Base-by-base conservation (phyloP, 2,329 filamentous ascomycete species). In the Cyphellophora attinorum region DNA sequence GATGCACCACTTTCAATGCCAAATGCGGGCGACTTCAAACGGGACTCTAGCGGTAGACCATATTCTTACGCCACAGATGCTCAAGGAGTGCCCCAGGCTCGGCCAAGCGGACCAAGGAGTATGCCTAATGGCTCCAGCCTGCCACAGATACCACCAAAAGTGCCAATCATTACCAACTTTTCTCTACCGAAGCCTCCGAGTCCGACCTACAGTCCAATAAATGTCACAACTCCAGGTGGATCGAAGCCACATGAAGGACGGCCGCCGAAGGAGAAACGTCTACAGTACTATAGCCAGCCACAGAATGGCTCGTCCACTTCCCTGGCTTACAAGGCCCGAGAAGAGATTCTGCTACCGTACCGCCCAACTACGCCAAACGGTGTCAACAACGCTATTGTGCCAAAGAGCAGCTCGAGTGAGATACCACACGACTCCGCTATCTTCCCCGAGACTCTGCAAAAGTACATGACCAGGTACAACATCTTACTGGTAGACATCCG, bases 401-500 rank as follows among this genome's bases (percentile, higher is more conserved):
- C 53, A 48, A 48, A 59, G 55, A 57, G 62, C 60, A 53, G 57
- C 60, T 51, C 65, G 41, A 43, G 60, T 44, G 53, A 74, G 36
- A 68, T 64, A 47, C 68, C 60, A 42, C 77, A 54, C 54, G 80
- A 56, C 52, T 68, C 57, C 53, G 73, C 62, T 55, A 79, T 94
- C 27, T 75, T 72, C 3, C 74, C 81, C 0, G 70, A 81, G 38
- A 76, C 81, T 35, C 67, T 98, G 2, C 72, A 79, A 40, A 72
- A 79, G 30, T 81, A 81, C 37, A 74, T 93, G 56, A 65, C 51
- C 46, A 70, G 52, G 40, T 85, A 61, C 60, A 77, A 60, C 41
- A 68, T 95, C 15, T 62, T 98, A 10, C 57, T 96, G 15, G 85
- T 98, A 45, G 91, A 98, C 56, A 76, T 95, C 27, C 79, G 91